These are phyloP conservation scores for Aegilops speltoides DNA, from an alignment of 176 grass and related monocot species.

Conservation along the genomic window DNA sequence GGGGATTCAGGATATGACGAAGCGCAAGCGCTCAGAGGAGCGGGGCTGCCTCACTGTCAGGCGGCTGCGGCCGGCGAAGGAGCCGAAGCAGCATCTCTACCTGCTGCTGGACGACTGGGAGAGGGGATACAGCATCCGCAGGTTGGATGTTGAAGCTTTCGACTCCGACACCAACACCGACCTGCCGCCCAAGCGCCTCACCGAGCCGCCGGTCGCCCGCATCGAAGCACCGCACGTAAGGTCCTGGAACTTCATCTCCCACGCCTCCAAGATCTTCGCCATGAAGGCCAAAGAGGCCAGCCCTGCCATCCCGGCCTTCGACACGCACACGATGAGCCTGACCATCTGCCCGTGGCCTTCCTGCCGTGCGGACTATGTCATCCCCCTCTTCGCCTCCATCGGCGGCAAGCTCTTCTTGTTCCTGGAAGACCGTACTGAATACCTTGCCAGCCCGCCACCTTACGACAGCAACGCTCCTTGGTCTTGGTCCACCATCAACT, in stretches of 20 bases:
- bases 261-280: constrained; percentile 23
- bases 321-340: too few relatives aligned
- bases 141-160: background rate
- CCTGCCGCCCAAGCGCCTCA: background rate
- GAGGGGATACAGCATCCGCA: constrained; percentile 7
- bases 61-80: background rate
- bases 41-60: background rate
- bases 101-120: constrained; percentile 12
- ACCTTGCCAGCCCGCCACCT: background rate
- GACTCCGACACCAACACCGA: background rate
- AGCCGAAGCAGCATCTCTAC: background rate
- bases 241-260: background rate
- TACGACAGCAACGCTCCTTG: background rate
- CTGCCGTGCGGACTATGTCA: background rate
- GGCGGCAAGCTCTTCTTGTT: too few relatives aligned
- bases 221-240: background rate
- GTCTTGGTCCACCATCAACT: background rate
- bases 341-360: too few relatives aligned
- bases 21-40: background rate
- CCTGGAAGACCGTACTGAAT: background rate
- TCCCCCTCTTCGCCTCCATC: too few relatives aligned
- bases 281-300: background rate
- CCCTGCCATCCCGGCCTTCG: background rate
- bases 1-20: background rate
- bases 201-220: background rate